Evolutionary conservation across 306 rosid species (phyloP).

Genomic region (Psophocarpus tetragonolobus): DNA sequence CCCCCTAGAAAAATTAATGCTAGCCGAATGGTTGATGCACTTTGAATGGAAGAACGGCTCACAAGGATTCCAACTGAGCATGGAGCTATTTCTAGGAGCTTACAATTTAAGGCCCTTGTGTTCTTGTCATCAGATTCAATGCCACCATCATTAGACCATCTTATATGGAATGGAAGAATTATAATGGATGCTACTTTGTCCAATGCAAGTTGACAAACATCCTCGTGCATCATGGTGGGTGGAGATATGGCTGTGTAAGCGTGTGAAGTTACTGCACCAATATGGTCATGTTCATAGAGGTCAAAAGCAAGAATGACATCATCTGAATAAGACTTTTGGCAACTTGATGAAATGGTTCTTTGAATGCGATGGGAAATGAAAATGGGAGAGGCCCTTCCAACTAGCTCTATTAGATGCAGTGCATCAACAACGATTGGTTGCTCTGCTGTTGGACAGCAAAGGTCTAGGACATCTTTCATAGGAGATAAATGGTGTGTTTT

Average conservation of each 20-base stretch:
- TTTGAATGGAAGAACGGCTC: constrained; percentile 19
- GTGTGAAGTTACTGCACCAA: constrained; percentile 27
- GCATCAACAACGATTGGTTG: constrained; percentile 38
- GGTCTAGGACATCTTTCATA: constrained; percentile 39
- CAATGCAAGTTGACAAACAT: constrained; percentile 55
- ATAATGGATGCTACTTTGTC: constrained; percentile 49
- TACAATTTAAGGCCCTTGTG: constrained; percentile 42
- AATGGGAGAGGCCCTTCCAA: constrained; percentile 49
- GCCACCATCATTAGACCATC: constrained; percentile 49
- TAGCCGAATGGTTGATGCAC: background rate
- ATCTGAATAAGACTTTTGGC: constrained; percentile 43
- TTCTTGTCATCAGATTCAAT: constrained; percentile 50
- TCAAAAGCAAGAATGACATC: constrained; percentile 42
- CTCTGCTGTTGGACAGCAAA: constrained; percentile 41
- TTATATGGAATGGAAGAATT: constrained; percentile 55
- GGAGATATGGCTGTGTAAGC: constrained; percentile 54
- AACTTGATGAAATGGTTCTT: background rate
- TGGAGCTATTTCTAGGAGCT: constrained; percentile 50
- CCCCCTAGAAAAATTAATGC: constrained; percentile 61
- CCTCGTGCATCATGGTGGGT: constrained; percentile 48
- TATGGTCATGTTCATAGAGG: constrained; percentile 34
- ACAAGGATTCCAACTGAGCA: constrained; percentile 62
- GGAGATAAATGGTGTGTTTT: constrained; percentile 36
- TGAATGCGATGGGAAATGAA: constrained; percentile 50
- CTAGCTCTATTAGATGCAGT: constrained; percentile 49